phyloP scores from a whole-genome alignment of 2,329 filamentous ascomycete genomes.

The Cadophora luteo-olivacea region DNA sequence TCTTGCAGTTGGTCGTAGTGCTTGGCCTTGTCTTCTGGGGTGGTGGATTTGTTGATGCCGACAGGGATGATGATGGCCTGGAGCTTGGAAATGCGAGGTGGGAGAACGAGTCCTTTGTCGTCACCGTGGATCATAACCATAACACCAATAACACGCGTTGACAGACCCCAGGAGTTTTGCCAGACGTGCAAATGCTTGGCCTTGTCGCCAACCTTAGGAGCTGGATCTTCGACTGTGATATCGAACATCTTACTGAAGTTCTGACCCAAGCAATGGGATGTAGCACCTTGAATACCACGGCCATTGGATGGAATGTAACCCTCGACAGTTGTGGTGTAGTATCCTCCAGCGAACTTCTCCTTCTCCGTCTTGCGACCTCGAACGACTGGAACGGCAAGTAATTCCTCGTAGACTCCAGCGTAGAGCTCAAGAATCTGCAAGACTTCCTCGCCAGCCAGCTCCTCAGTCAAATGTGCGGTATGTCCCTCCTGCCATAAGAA shows the following conservation, averaged over 20 bases:
- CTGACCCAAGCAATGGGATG: constrained; percentile 88
- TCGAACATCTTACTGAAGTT: constrained; percentile 99
- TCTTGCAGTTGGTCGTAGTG: constrained; percentile 78
- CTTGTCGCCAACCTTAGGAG: constrained; percentile 72
- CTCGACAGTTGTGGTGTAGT: constrained; percentile 96
- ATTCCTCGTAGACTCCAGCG: constrained; percentile 87
- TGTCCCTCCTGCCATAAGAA: constrained; percentile 94
- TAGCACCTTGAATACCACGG: constrained; percentile 94
- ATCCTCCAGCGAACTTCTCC: constrained; percentile 95
- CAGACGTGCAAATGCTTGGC: constrained; percentile 85
- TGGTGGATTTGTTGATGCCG: constrained; percentile 88
- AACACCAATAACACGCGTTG: constrained; percentile 94
- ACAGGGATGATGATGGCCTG: constrained; percentile 91
- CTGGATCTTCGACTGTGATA: constrained; percentile 94
- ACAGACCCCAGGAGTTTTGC: constrained; percentile 99
- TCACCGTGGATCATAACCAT: constrained; percentile 99
- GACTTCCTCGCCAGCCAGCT: constrained; percentile 83
- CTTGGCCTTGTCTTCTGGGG: constrained; percentile 77
- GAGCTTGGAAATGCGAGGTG: constrained; percentile 85
- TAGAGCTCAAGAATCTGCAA: constrained; percentile 93
- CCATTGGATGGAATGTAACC: constrained; percentile 96
- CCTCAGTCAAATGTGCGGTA: constrained; percentile 85
- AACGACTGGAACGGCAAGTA: constrained; percentile 93
- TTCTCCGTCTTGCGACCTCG: constrained; percentile 94
- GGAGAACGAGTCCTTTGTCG: constrained; percentile 92